Percentiles rank a stretch among this genome's conserved stretches.
phyloP scores from a whole-genome alignment of 1,284 basidiomycete species.

The Cryptococcus sp. region DNA sequence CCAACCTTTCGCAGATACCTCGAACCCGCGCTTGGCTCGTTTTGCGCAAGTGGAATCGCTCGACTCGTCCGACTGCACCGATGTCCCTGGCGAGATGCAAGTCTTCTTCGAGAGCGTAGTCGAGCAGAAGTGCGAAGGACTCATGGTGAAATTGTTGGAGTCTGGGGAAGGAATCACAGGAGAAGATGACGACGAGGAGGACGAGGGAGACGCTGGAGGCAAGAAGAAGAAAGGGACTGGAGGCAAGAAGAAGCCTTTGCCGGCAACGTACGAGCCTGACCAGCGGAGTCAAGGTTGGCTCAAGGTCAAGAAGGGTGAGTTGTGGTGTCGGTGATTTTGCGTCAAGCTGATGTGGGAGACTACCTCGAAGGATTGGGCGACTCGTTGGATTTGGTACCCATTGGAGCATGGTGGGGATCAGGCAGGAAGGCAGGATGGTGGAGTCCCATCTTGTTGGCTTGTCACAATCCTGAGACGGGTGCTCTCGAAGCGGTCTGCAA shows the following conservation, averaged over 20 bases:
- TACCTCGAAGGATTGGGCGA: constrained; percentile 51
- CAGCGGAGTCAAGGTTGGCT: constrained; percentile 58
- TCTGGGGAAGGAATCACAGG: constrained; percentile 40
- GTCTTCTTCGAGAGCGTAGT: constrained; percentile 74
- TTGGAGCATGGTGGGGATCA: constrained; percentile 85
- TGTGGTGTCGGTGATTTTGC: no score
- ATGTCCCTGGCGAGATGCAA: constrained; percentile 56
- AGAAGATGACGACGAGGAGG: constrained; percentile 33
- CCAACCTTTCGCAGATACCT: constrained; percentile 51
- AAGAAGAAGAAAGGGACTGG: constrained; percentile 19
- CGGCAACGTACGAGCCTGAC: constrained; percentile 85
- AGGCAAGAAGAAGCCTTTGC: constrained; percentile 62
- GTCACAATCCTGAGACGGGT: constrained; percentile 67
- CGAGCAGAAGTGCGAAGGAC: constrained; percentile 78
- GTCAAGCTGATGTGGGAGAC: constrained; percentile 24
- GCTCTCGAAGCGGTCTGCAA: constrained; percentile 77
- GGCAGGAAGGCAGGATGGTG: constrained; percentile 92
- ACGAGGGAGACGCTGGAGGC: constrained; percentile 21
- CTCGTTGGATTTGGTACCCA: constrained; percentile 58
- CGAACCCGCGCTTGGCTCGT: constrained; percentile 54
- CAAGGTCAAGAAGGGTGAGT: constrained; percentile 68
- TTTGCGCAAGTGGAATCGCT: constrained; percentile 73
- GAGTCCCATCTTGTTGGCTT: constrained; percentile 79
- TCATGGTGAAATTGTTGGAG: constrained; percentile 81
- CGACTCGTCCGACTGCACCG: constrained; percentile 53